These are phyloP conservation scores for Smithsoniella earleae DNA, from an alignment of 163 green algal genomes.

Conservation along the genomic window DNA sequence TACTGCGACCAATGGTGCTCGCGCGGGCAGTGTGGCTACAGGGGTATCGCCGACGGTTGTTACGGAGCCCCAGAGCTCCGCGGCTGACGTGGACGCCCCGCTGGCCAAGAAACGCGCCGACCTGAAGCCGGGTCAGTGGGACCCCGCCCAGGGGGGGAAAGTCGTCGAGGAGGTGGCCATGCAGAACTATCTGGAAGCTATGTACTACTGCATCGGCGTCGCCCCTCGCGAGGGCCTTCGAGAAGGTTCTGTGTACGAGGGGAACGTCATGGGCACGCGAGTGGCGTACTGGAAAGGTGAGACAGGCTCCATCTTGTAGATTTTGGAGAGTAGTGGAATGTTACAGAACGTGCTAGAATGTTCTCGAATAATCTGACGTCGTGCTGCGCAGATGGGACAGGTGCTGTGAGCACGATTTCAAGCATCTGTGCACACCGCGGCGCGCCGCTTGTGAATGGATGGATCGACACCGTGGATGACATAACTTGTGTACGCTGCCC, in stretches of 20 bases:
- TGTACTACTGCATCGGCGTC: slow-evolving; percentile 23
- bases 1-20: too few relatives aligned
- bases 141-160: background rate
- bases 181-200: background rate
- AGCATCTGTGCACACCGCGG: slow-evolving; percentile 19
- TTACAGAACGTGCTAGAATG: too few relatives aligned
- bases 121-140: background rate
- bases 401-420: background rate
- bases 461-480: slow-evolving; percentile 11
- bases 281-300: slow-evolving; percentile 23
- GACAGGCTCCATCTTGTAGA: too few relatives aligned
- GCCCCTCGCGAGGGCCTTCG: background rate
- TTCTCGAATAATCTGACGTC: too few relatives aligned
- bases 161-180: background rate
- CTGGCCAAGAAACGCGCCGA: too few relatives aligned
- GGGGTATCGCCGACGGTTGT: too few relatives aligned
- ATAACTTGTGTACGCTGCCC: slow-evolving; percentile 24
- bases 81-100: too few relatives aligned
- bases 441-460: slow-evolving; percentile 1
- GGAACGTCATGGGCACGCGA: slow-evolving; percentile 8
- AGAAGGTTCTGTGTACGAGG: background rate
- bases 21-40: too few relatives aligned
- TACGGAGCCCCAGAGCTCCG: too few relatives aligned
- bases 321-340: too few relatives aligned
- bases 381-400: slow-evolving; percentile 1